These are phyloP conservation scores for Pilasporangium apinafurcum DNA, from an alignment of 352 stramenopile species.

Conservation along the genomic window DNA sequence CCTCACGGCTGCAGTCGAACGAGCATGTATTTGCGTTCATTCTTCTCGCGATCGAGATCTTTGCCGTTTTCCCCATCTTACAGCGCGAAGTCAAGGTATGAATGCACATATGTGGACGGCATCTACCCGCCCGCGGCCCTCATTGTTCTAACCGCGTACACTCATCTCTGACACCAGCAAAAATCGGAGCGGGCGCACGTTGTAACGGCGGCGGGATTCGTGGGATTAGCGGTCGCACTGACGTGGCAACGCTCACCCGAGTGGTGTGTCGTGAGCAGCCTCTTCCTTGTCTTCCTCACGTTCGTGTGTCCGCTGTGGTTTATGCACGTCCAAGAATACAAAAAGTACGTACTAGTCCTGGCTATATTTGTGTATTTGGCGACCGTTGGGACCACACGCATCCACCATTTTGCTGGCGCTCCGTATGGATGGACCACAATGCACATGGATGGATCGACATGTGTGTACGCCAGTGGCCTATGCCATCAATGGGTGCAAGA, in stretches of 20 bases:
- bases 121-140: background rate
- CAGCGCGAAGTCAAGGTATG: conserved; percentile 77
- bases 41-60: conserved; percentile 87
- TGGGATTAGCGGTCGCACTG: conserved; percentile 60
- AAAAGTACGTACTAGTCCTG: conserved; percentile 61
- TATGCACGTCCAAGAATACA: conserved; percentile 88
- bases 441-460: no score
- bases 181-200: conserved; percentile 67
- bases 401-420: background rate
- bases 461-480: no score
- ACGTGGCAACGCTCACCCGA: conserved; percentile 70
- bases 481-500: background rate
- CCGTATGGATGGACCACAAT: background rate
- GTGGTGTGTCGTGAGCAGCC: conserved; percentile 51
- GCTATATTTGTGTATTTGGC: background rate
- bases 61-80: conserved; percentile 87
- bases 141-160: conserved; percentile 4
- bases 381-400: background rate
- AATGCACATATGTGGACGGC: background rate
- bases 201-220: conserved; percentile 58
- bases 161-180: no score
- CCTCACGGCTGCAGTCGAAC: conserved; percentile 86
- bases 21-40: conserved; percentile 91
- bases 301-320: conserved; percentile 88
- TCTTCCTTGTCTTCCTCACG: conserved; percentile 75